These are phyloP conservation scores for Haberlea rhodopensis DNA, from an alignment of 257 asterid genomes.

Conservation along the genomic window DNA sequence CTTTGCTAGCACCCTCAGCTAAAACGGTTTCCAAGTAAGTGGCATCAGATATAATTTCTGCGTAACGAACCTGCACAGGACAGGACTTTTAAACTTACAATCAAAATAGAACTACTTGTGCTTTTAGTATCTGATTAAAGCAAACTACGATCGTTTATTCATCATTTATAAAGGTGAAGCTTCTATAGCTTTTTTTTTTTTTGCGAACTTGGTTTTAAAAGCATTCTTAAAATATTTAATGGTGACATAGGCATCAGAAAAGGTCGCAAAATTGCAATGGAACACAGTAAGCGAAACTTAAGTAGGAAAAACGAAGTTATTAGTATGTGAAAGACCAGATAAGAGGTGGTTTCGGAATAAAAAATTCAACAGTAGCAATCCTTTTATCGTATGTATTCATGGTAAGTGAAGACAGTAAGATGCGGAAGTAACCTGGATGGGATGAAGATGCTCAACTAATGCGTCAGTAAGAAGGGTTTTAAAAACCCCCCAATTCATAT, in stretches of 20 bases:
- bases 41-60: constrained; percentile 65
- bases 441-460: constrained; percentile 76
- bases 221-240: too few relatives aligned
- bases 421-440: constrained; percentile 70
- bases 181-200: too few relatives aligned
- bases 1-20: constrained; percentile 83
- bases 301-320: constrained; percentile 6
- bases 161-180: too few relatives aligned
- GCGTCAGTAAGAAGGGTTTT: constrained; percentile 78
- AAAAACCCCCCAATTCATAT: constrained; percentile 92
- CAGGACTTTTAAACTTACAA: not conserved
- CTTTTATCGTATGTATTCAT: not conserved
- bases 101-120: not conserved
- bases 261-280: too few relatives aligned
- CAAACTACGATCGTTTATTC: too few relatives aligned
- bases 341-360: constrained; percentile 1
- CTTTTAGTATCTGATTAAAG: too few relatives aligned
- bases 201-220: too few relatives aligned
- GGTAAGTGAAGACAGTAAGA: constrained; percentile 13
- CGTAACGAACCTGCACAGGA: constrained; percentile 59
- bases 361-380: not conserved
- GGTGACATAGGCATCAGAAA: too few relatives aligned
- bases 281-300: too few relatives aligned
- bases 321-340: not conserved
- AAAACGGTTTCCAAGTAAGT: constrained; percentile 60